A percentile compares a stretch with the other conserved stretches of the same genome.
phyloP scores from a whole-genome alignment of 306 rosid species.

The Rosa persica region DNA sequence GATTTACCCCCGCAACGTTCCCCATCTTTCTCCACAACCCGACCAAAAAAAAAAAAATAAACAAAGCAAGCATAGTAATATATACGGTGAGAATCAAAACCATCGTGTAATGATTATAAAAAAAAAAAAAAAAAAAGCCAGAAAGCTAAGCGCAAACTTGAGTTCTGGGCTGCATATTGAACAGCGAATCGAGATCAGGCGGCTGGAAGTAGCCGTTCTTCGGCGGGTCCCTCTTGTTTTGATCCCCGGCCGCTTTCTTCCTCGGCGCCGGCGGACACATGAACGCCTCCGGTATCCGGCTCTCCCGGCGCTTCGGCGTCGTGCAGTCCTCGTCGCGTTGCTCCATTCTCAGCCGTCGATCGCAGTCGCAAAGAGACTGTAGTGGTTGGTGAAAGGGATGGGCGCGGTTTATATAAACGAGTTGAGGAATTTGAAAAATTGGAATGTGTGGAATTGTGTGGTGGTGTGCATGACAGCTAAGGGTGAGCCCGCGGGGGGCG shows the following conservation, averaged over 20 bases:
- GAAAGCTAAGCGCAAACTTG: constrained; percentile 42
- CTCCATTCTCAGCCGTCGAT: constrained; percentile 29
- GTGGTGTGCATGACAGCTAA: constrained; percentile 1
- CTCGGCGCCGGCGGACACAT: constrained; percentile 70
- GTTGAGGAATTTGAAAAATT: neutral
- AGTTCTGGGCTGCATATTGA: constrained; percentile 38
- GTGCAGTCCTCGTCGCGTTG: constrained; percentile 35
- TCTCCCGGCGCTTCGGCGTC: constrained; percentile 59
- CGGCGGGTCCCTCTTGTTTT: constrained; percentile 43
- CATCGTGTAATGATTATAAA: neutral
- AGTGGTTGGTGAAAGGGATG: neutral
- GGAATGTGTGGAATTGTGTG: neutral
- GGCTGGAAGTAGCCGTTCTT: constrained; percentile 70
- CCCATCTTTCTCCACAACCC: neutral
- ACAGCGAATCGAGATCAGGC: constrained; percentile 76
- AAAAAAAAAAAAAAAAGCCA: too few species aligned
- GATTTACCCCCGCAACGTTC: neutral
- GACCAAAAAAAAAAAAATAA: neutral
- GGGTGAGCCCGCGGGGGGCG: neutral
- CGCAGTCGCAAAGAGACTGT: neutral
- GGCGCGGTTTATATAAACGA: neutral
- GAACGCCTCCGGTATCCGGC: constrained; percentile 45
- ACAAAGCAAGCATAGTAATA: neutral
- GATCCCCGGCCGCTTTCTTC: constrained; percentile 49
- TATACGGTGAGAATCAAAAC: neutral